phyloP scores from a whole-genome alignment of 306 rosid species.

The Trifolium dubium region DNA sequence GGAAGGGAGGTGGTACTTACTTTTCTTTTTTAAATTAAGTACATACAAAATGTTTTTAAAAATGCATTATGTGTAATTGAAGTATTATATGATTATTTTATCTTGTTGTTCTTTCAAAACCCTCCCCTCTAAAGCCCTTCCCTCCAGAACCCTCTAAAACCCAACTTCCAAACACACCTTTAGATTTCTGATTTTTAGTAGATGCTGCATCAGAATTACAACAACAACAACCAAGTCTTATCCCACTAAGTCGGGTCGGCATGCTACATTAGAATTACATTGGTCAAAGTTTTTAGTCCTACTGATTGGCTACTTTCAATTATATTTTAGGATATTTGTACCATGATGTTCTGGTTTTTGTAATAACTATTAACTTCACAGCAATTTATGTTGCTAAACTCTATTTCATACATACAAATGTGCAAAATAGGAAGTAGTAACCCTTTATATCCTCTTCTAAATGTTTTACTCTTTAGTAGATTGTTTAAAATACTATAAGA shows the following conservation, averaged over 20 bases:
- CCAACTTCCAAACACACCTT: neutral
- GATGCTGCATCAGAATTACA: neutral
- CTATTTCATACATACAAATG: neutral
- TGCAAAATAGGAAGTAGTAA: neutral
- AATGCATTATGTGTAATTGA: no score
- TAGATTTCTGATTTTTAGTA: conserved; percentile 15
- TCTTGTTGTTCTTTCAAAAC: no score
- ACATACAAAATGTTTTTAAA: no score
- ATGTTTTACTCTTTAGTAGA: conserved; percentile 3
- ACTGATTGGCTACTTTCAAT: conserved; percentile 7
- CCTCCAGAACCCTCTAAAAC: no score
- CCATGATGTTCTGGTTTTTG: conserved; percentile 18
- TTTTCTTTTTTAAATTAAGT: no score
- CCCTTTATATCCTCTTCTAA: neutral
- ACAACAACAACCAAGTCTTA: no score
- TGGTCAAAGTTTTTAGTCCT: neutral
- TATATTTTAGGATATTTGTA: neutral
- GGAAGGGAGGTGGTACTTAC: no score
- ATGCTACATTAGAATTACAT: no score
- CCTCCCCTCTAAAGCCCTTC: no score
- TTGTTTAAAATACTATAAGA: neutral
- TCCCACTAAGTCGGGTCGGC: no score
- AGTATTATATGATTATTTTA: no score
- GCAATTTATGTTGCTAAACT: neutral
- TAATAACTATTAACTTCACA: neutral